Percentiles rank a stretch among this genome's conserved stretches.
These are phyloP conservation scores for Dactylonectria estremocensis DNA, from an alignment of 2,329 filamentous ascomycete genomes.

Conservation along the genomic window DNA sequence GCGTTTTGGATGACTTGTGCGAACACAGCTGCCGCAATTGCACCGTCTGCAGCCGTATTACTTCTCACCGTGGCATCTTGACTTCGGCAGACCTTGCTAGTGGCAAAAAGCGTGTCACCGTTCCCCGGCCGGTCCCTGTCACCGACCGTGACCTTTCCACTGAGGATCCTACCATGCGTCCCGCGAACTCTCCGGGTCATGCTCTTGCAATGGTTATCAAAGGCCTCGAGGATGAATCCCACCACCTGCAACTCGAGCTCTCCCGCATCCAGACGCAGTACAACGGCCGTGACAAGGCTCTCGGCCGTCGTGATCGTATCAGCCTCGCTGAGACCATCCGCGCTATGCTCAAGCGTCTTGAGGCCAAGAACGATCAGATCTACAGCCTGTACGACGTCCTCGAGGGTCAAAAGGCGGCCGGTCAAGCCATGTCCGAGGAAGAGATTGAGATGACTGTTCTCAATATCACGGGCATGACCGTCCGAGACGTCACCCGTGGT, in stretches of 20 bases:
- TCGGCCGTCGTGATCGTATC: slow-evolving; percentile 76
- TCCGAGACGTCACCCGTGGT: slow-evolving; percentile 56
- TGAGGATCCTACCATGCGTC: slow-evolving; percentile 73
- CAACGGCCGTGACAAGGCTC: slow-evolving; percentile 75
- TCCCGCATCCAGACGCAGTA: slow-evolving; percentile 73
- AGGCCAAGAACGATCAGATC: slow-evolving; percentile 83
- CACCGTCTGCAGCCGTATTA: slow-evolving; percentile 70
- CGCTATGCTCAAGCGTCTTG: slow-evolving; percentile 73
- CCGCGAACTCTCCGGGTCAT: slow-evolving; percentile 77
- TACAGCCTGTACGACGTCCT: slow-evolving; percentile 89
- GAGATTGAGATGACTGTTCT: slow-evolving; percentile 76
- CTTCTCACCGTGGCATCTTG: slow-evolving; percentile 58
- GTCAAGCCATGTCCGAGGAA: slow-evolving; percentile 74
- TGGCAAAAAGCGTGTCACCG: slow-evolving; percentile 72
- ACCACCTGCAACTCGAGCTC: slow-evolving; percentile 82
- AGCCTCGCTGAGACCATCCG: slow-evolving; percentile 74
- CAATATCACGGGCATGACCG: slow-evolving; percentile 65
- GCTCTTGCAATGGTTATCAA: slow-evolving; percentile 90
- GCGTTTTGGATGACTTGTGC: slow-evolving; percentile 68
- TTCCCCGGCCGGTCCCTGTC: slow-evolving; percentile 76
- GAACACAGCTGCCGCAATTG: slow-evolving; percentile 71
- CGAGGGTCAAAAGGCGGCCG: slow-evolving; percentile 80
- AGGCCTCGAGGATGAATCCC: slow-evolving; percentile 83
- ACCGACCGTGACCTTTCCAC: slow-evolving; percentile 69
- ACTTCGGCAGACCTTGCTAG: slow-evolving; percentile 56